Evolutionary conservation across 2,329 filamentous ascomycete genomes (phyloP).

Genomic region (Talaromyces sp.): DNA sequence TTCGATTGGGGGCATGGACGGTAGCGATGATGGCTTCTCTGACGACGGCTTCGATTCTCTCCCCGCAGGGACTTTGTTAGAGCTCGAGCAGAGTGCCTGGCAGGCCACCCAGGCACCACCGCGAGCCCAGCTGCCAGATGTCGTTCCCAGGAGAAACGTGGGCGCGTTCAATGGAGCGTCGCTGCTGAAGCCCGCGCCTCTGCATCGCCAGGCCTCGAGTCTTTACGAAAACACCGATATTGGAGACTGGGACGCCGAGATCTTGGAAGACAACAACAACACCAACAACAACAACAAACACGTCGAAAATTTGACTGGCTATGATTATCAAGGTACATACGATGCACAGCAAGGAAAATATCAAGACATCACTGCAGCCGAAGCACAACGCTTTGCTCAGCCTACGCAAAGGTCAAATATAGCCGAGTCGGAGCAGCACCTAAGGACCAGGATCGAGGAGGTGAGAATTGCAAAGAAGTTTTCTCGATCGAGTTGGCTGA

Average conservation of each 20-base stretch:
- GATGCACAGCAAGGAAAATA: background rate
- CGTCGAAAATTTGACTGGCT: background rate
- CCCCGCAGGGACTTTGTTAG: slow-evolving; percentile 35
- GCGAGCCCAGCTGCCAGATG: slow-evolving; percentile 7
- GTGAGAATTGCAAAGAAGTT: slow-evolving; percentile 12
- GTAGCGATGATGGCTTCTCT: slow-evolving; percentile 42
- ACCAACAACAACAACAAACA: slow-evolving; percentile 16
- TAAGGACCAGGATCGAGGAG: slow-evolving; percentile 19
- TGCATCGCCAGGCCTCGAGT: slow-evolving; percentile 23
- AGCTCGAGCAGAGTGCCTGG: slow-evolving; percentile 42
- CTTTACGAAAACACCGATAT: slow-evolving; percentile 39
- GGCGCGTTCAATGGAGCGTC: background rate
- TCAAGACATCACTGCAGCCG: background rate
- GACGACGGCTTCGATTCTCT: slow-evolving; percentile 43
- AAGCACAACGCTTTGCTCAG: background rate
- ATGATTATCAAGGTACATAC: background rate
- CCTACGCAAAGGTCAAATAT: background rate
- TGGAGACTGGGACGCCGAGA: slow-evolving; percentile 36
- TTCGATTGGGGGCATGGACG: slow-evolving; percentile 37
- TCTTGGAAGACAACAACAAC: slow-evolving; percentile 31
- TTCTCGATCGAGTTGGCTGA: background rate
- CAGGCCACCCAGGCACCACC: slow-evolving; percentile 32
- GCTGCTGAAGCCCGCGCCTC: background rate
- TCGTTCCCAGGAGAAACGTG: background rate
- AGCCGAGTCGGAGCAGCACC: slow-evolving; percentile 5